These are phyloP conservation scores for Mortierella sp. DNA, from an alignment of 371 early-diverging fungal genomes.

Conservation along the genomic window DNA sequence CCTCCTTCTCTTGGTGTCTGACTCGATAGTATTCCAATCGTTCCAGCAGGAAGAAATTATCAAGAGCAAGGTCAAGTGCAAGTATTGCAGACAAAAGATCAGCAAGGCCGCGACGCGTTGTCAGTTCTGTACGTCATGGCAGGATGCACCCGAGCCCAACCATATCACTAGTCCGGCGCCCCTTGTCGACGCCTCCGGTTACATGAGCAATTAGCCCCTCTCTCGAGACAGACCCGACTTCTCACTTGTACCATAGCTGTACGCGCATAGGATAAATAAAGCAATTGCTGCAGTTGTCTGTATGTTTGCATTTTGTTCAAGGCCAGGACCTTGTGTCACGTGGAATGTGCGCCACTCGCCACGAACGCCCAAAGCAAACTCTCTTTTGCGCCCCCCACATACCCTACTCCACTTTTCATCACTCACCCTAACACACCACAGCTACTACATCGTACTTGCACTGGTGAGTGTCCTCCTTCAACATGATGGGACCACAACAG, in stretches of 20 bases:
- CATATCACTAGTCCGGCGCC: conserved; percentile 21
- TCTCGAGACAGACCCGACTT: neutral
- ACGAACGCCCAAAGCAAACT: too few relatives aligned
- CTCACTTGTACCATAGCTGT: too few relatives aligned
- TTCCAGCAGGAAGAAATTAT: conserved; percentile 54
- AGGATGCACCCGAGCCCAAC: conserved; percentile 30
- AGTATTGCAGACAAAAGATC: conserved; percentile 51
- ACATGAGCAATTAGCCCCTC: conserved; percentile 17
- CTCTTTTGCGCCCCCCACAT: too few relatives aligned
- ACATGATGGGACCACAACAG: neutral
- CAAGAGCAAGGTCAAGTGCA: conserved; percentile 52
- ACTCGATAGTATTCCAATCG: conserved; percentile 32
- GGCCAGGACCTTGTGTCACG: too few relatives aligned
- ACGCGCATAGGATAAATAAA: too few relatives aligned
- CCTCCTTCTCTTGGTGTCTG: neutral
- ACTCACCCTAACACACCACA: neutral
- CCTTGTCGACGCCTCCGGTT: conserved; percentile 12
- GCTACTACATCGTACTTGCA: neutral
- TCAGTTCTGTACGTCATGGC: conserved; percentile 53
- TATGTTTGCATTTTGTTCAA: too few relatives aligned
- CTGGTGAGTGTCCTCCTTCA: conserved; percentile 7
- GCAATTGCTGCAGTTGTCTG: too few relatives aligned
- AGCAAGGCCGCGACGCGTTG: conserved; percentile 49
- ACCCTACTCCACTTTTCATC: neutral
- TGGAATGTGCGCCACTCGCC: too few relatives aligned